Evolutionary conservation across 2,329 filamentous ascomycete genomes (phyloP).

Genomic region (Sporothrix brunneoviolacea): DNA sequence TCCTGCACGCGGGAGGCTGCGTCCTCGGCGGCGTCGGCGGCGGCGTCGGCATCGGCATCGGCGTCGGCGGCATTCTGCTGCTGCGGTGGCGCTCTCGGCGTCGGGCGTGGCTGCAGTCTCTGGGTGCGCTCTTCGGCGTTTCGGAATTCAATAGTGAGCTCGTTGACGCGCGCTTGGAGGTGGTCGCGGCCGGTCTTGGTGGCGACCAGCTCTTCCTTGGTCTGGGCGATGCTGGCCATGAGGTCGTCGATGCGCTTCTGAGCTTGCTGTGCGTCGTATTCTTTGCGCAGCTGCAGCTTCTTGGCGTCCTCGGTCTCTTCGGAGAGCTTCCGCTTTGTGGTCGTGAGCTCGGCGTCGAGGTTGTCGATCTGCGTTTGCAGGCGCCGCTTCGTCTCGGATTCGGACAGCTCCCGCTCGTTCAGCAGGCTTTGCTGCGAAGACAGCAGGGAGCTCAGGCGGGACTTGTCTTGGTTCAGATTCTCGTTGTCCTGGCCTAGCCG

Average conservation of each 20-base stretch:
- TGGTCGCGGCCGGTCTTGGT: conserved; percentile 86
- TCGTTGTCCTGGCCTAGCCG: conserved; percentile 86
- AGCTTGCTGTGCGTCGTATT: conserved; percentile 81
- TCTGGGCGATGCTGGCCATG: conserved; percentile 67
- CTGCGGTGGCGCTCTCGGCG: conserved; percentile 46
- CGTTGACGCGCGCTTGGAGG: conserved; percentile 79
- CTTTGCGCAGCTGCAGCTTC: conserved; percentile 74
- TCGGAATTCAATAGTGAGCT: conserved; percentile 79
- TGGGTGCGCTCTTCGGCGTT: conserved; percentile 83
- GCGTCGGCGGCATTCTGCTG: conserved; percentile 25
- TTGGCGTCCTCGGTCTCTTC: conserved; percentile 79
- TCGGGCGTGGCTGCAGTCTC: conserved; percentile 73
- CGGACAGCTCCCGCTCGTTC: conserved; percentile 82
- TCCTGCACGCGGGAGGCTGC: conserved; percentile 61
- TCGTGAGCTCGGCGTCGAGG: conserved; percentile 70
- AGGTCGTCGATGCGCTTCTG: conserved; percentile 93
- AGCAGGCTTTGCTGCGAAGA: conserved; percentile 80
- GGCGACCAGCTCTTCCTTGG: conserved; percentile 78
- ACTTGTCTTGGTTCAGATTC: conserved; percentile 72
- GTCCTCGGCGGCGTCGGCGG: conserved; percentile 38
- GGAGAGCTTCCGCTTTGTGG: conserved; percentile 74
- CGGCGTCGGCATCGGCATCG: conserved; percentile 36
- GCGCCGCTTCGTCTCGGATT: conserved; percentile 74
- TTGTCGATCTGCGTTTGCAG: conserved; percentile 71
- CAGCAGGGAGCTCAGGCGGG: conserved; percentile 74